Conservation (phyloP, 164 flowering plant genomes). For the Aristolochia californica region DNA sequence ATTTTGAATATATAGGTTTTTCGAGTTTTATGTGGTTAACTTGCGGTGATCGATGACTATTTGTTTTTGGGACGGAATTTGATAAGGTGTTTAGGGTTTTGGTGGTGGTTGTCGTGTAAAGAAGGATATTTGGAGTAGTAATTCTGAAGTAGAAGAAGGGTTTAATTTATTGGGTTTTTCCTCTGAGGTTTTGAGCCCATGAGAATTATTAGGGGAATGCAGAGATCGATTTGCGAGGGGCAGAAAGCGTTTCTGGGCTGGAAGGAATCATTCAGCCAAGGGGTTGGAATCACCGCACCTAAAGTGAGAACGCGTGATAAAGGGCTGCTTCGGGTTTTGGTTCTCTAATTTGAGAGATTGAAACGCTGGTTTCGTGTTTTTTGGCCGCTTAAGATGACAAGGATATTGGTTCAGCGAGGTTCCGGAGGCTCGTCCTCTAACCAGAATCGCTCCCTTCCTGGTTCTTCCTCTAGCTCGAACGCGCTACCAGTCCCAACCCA, state of each 20-base stretch:
- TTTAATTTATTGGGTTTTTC: constrained; percentile 25
- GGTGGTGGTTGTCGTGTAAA: background rate
- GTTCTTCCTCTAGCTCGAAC: constrained; percentile 34
- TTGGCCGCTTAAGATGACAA: constrained; percentile 49
- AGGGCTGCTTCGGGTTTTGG: constrained; percentile 17
- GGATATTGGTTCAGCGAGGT: constrained; percentile 85
- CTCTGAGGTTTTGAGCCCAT: constrained; percentile 55
- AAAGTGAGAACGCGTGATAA: constrained; percentile 86
- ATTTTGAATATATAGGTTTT: background rate
- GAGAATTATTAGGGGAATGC: constrained; percentile 99
- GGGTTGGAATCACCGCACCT: constrained; percentile 60
- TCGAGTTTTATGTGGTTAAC: background rate
- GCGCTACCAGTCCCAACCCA: constrained; percentile 20
- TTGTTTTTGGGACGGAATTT: background rate
- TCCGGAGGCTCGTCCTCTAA: constrained; percentile 59
- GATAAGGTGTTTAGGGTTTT: background rate
- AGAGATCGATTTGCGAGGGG: constrained; percentile 57
- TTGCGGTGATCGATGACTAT: background rate
- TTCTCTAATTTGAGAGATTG: constrained; percentile 19
- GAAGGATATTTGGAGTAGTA: constrained; percentile 14
- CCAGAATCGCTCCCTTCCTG: constrained; percentile 39
- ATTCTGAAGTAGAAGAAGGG: constrained; percentile 23
- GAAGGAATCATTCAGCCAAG: constrained; percentile 51
- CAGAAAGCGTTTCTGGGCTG: constrained; percentile 36
- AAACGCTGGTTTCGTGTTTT: background rate